These are phyloP conservation scores for Perkinsus olseni DNA, from an alignment of 169 alveolate genomes.

Conservation along the genomic window DNA sequence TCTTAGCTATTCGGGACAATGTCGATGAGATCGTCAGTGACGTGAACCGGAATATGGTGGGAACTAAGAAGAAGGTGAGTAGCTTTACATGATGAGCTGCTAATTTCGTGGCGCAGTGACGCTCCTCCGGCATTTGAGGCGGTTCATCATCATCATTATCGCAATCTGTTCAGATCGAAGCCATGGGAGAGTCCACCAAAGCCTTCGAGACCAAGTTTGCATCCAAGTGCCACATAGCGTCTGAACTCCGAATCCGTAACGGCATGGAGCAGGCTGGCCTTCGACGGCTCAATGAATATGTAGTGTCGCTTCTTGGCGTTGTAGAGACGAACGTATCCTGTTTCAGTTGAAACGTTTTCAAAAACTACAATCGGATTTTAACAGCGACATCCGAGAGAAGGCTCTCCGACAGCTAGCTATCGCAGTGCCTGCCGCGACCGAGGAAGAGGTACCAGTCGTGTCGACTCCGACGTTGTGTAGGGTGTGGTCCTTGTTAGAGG, in stretches of 20 bases:
- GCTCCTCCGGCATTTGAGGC: too few relatives aligned
- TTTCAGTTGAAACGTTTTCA: background rate
- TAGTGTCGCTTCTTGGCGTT: background rate
- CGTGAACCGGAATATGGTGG: background rate
- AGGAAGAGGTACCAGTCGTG: background rate
- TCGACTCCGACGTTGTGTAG: background rate
- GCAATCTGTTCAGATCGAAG: background rate
- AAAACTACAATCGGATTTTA: background rate
- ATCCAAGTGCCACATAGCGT: background rate
- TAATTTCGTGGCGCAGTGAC: background rate
- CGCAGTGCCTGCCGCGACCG: background rate
- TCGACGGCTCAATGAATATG: background rate
- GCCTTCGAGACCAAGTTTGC: background rate
- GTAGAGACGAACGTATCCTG: background rate
- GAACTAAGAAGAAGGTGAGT: background rate
- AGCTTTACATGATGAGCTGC: background rate
- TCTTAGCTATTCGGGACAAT: background rate
- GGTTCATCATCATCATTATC: background rate
- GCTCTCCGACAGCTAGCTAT: background rate
- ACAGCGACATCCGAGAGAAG: background rate
- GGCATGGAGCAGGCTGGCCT: conserved; percentile 1
- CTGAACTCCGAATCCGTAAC: background rate
- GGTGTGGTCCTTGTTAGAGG: background rate
- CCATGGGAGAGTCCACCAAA: background rate
- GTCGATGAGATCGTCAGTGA: background rate